Base-by-base conservation (phyloP, 192 early-diverging fungal genomes). In the Glomus cerebriforme region DNA sequence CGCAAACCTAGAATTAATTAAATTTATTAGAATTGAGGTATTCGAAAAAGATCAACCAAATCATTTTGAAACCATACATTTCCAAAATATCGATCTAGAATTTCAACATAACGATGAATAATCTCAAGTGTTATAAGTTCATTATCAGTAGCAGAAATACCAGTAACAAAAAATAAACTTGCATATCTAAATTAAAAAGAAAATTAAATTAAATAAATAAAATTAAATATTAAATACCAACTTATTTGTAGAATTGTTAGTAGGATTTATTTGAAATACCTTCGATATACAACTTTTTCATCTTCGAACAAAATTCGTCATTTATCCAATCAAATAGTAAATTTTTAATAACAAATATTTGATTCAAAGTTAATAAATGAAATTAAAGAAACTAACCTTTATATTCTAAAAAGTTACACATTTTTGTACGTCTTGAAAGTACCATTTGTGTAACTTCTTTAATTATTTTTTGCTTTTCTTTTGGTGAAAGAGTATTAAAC, bases 401-500 rank as follows among this genome's bases (percentile, higher is more conserved):
- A 85, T 97, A 96, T 85, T 99, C 98, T 71, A 99, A 86, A 79
- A 99, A 97, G 82, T 99, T 99, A 87, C 96, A 98, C 94, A 98
- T 97, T 84, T 96, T 97, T 5, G 95, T 90, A 79, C 92, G 89
- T 77, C 97, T 89, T 62, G 93, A 85, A 8, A 98, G 86, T 0
- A 98, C 97, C 24, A 96, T 91, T 77, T 94, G 92, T 39, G 92
- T 94, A 35, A 96, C 95, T 64, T 99, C 96, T 84, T 98, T 98
- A 43, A 97, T 90, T 73, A 94, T 96, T 84, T 97, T 96, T 70
- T 89, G 81, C 84, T 97, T 99, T 83, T 99, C 96, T 86, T 99
- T 99, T 7, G 85, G 82, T 59, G 87, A 84, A 67, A 94, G 79
- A 34, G 92, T 92, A 19, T 86, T 86, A 80, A 94, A 95, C 94